Base-by-base conservation (phyloP, 108 stramenopile species). In the Schizochytrium sp. region DNA sequence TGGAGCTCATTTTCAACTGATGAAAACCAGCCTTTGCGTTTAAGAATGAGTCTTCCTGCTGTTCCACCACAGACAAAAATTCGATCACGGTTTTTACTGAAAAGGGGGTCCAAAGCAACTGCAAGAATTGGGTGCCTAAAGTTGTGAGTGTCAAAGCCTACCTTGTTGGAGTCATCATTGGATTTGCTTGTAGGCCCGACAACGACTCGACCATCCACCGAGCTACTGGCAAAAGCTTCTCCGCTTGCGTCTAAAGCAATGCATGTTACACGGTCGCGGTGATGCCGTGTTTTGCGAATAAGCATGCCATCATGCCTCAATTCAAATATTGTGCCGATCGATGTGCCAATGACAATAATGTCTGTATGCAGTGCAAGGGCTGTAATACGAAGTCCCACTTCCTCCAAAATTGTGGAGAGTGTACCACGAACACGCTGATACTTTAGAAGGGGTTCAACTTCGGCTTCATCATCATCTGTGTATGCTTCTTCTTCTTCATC, bases 361-460 rank as follows among this genome's bases (percentile, higher is more conserved):
- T 83, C 53, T 47, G 53, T 17, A 53, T 83, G 76, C 0, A 83
- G 47, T 7, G 28, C 76, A 5, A 83, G 50, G 28, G 50, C 28
- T 55, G 76, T 19, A n/a, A 83, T 55, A 5, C 76, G 8, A 0
- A 55, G 50, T 5, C 53, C 53, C 5, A n/a, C 53, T 28, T 83
- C 76, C 47, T 83, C 76, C 2, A 83, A 10, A 53, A 83, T 55
- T 17, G 76, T 55, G 8, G 76, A 83, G n/a, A 83, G 13, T 7
- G 50, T 55, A 53, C 76, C 76, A 10, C 76, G 50, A 5, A 83
- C 76, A 53, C 76, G 76, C 53, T 83, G 76, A 28, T 83, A 83
- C 53, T 83, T 83, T 47, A 83, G 76, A 17, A 50, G 19, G 50
- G 76, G 76, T 42, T 83, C 76, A 5, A 55, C 76, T 38, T 83